Conservation (phyloP, 164 flowering plant genomes). For the Piper betle region DNA sequence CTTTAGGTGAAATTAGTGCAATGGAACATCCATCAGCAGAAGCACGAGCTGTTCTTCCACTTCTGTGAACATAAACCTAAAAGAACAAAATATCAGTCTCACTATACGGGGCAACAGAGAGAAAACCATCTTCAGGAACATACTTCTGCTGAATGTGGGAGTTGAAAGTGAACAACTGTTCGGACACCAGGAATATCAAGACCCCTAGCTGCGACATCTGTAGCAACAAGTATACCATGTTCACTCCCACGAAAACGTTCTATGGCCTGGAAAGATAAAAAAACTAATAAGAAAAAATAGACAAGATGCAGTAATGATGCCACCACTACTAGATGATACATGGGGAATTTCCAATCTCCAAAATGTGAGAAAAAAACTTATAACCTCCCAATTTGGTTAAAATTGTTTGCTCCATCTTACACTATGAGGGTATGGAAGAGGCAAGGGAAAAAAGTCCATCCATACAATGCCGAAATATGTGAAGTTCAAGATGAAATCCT, state of each 20-base stretch:
- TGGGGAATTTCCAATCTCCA: too few relatives aligned
- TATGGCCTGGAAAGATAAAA: conserved; percentile 41
- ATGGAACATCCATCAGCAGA: conserved; percentile 89
- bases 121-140: conserved; percentile 7
- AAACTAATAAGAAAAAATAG: too few relatives aligned
- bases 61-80: conserved; percentile 92
- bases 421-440: too few relatives aligned
- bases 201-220: conserved; percentile 96
- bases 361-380: too few relatives aligned
- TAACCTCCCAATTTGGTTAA: too few relatives aligned
- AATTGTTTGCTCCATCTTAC: too few relatives aligned
- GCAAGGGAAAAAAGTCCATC: too few relatives aligned
- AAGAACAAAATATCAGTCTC: conserved; percentile 3
- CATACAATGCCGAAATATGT: too few relatives aligned
- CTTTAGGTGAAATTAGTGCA: conserved; percentile 71
- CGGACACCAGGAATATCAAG: conserved; percentile 89
- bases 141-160: conserved; percentile 95
- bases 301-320: too few relatives aligned
- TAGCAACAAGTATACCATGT: conserved; percentile 76
- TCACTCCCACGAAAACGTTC: conserved; percentile 79
- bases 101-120: not conserved
- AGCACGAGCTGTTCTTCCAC: conserved; percentile 98
- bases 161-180: conserved; percentile 93
- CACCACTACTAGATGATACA: too few relatives aligned
- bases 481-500: too few relatives aligned